phyloP scores from a whole-genome alignment of 1,139 yeast genomes.

The Kodamaea ohmeri region DNA sequence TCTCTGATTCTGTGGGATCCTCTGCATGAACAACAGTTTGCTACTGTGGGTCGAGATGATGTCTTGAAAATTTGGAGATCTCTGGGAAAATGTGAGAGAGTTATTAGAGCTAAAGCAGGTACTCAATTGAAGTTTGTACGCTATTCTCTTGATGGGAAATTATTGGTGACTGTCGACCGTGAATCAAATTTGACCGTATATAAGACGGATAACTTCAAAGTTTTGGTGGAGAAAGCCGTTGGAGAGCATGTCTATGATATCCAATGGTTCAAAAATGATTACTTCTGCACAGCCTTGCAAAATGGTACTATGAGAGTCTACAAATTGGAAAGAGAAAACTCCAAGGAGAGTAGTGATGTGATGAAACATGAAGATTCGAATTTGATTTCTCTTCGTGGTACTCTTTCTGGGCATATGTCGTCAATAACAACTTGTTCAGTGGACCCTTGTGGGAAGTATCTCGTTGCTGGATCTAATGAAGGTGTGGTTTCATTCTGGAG shows the following conservation, averaged over 20 bases:
- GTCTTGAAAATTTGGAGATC: constrained; percentile 55
- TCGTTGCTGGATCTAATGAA: constrained; percentile 66
- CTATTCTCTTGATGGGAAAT: constrained; percentile 54
- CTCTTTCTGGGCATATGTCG: constrained; percentile 47
- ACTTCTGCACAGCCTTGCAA: constrained; percentile 39
- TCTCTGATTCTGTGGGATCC: constrained; percentile 64
- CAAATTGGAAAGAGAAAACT: constrained; percentile 5
- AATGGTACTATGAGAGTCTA: constrained; percentile 34
- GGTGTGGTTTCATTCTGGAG: constrained; percentile 69
- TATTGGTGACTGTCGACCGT: constrained; percentile 48
- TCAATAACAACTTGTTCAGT: constrained; percentile 49
- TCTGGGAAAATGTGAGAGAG: constrained; percentile 36
- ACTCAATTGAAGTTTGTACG: constrained; percentile 32
- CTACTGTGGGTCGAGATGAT: constrained; percentile 58
- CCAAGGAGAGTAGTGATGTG: neutral
- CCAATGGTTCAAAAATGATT: constrained; percentile 27
- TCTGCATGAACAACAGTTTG: constrained; percentile 47
- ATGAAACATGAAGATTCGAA: neutral
- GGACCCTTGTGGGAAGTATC: constrained; percentile 57
- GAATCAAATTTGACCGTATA: constrained; percentile 29
- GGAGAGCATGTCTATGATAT: constrained; percentile 34
- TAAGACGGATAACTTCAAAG: constrained; percentile 27
- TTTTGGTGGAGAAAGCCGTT: constrained; percentile 23
- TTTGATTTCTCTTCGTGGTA: neutral
- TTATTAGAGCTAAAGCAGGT: constrained; percentile 20